These are phyloP conservation scores for Eucalyptus marginata DNA, from an alignment of 345 rosid species.

Conservation along the genomic window DNA sequence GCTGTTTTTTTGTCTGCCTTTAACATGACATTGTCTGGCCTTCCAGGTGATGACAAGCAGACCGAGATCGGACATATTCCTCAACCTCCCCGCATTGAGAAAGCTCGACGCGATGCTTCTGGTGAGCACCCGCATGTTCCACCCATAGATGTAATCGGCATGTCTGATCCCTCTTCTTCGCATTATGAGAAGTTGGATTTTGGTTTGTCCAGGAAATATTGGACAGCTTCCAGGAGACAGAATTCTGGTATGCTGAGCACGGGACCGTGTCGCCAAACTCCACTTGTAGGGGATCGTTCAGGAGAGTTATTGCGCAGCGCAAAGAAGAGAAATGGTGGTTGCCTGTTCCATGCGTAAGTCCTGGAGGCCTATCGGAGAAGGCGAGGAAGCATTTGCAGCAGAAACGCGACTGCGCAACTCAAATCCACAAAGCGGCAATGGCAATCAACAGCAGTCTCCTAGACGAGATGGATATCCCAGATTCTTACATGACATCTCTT, in stretches of 20 bases:
- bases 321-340: slow-evolving; percentile 64
- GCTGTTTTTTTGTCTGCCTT: background rate
- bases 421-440: slow-evolving; percentile 52
- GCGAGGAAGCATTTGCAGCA: slow-evolving; percentile 37
- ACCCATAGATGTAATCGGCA: background rate
- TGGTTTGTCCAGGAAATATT: slow-evolving; percentile 13
- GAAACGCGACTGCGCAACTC: slow-evolving; percentile 31
- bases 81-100: slow-evolving; percentile 51
- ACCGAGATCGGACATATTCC: slow-evolving; percentile 35
- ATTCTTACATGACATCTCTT: slow-evolving; percentile 31
- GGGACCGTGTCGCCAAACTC: slow-evolving; percentile 4
- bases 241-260: slow-evolving; percentile 41
- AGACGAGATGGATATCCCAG: slow-evolving; percentile 52
- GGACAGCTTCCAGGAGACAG: slow-evolving; percentile 27
- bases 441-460: slow-evolving; percentile 41
- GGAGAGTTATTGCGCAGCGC: background rate
- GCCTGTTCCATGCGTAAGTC: slow-evolving; percentile 37
- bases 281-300: background rate
- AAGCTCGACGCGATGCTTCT: slow-evolving; percentile 47
- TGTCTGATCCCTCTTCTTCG: background rate
- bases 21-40: background rate
- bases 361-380: slow-evolving; percentile 31
- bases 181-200: background rate
- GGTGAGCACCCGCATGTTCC: background rate
- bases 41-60: slow-evolving; percentile 29